A percentile compares a stretch with the other conserved stretches of the same genome.
Evolutionary conservation across 495 filamentous ascomycete species (phyloP).

Genomic region (Hypoxylon trugodes): DNA sequence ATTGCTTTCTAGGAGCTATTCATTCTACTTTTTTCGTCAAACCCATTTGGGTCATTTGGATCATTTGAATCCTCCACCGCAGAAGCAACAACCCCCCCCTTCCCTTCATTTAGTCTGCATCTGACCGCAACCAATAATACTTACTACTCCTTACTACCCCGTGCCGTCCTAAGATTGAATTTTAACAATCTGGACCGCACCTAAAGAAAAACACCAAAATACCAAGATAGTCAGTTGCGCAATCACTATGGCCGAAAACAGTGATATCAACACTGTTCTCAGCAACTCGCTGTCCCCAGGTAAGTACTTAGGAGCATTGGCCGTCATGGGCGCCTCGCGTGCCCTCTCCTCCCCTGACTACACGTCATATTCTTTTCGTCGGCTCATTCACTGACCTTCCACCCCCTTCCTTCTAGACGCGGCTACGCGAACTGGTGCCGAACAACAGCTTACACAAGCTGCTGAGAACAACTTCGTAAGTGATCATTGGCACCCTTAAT

Average conservation of each 20-base stretch:
- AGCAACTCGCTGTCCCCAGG: conserved; percentile 90
- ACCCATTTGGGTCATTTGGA: conserved; percentile 7
- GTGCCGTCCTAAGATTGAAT: conserved; percentile 7
- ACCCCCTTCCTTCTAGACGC: conserved; percentile 70
- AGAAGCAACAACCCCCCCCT: conserved; percentile 38
- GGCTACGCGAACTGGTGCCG: conserved; percentile 84
- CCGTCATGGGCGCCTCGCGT: conserved; percentile 28
- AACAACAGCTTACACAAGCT: conserved; percentile 91
- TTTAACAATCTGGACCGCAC: conserved; percentile 29
- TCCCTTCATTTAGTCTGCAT: conserved; percentile 36
- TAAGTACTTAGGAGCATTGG: conserved; percentile 52
- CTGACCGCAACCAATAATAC: conserved; percentile 7
- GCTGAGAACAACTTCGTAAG: conserved; percentile 94
- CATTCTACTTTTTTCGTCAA: conserved; percentile 7
- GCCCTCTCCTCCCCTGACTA: conserved; percentile 37
- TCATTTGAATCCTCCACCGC: conserved; percentile 2
- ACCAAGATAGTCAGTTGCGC: conserved; percentile 20
- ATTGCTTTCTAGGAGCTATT: conserved; percentile 12
- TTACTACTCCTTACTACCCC: not conserved
- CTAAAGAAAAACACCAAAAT: conserved; percentile 36
- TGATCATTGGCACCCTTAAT: conserved; percentile 40
- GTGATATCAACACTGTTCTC: conserved; percentile 73
- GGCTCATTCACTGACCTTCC: conserved; percentile 29
- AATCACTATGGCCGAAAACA: conserved; percentile 56
- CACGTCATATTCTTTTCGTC: conserved; percentile 25